Base-by-base conservation (phyloP, 2,329 filamentous ascomycete species). In the Alternaria viburni region DNA sequence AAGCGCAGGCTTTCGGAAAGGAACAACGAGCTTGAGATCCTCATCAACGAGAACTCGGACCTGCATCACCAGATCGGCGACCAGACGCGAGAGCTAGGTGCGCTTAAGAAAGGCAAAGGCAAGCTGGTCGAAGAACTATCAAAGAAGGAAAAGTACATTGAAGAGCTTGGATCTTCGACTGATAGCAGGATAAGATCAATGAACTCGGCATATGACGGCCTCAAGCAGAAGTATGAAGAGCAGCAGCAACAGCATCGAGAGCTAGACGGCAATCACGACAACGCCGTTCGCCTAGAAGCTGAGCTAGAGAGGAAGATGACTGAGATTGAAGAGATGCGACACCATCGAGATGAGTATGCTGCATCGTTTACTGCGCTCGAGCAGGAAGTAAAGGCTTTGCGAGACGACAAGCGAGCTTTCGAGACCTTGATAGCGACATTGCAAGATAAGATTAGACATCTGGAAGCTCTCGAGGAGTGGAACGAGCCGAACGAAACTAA, bases 351-450 rank as follows among this genome's bases (percentile, higher is more conserved):
- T 4, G 68, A 75, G 3, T 76, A 76, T 12, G 68, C 67, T 2
- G 54, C 62, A 1, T 72, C 72, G 2, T 70, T 77, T 17, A 63
- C 69, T 12, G 69, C 69, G 3, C 56, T 80, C 4, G 75, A 79
- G 64, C 58, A 67, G 17, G 77, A 80, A 57, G 64, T 80, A 10
- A 59, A 60, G 2, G 58, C 67, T 3, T 57, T 80, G 17, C 64
- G 68, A 13, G 72, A 78, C 47, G 74, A 72, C 41, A 80, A 80
- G 59, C 70, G 68, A 15, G 65, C 71, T 0, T 79, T 80, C 12
- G 70, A 76, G 55, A 61, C 65, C 4, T 64, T 80, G 28, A 72
- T 80, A 5, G 63, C 67, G 9, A 74, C 66, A 7, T 67, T 80
- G 1, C 68, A 77, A 49, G 71, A 77, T 44, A 78, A 77, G 62